Evolutionary conservation across 2,329 filamentous ascomycete species (phyloP), one percentile per base, ranked within the genome.

Genomic region (Pyricularia sp.): DNA sequence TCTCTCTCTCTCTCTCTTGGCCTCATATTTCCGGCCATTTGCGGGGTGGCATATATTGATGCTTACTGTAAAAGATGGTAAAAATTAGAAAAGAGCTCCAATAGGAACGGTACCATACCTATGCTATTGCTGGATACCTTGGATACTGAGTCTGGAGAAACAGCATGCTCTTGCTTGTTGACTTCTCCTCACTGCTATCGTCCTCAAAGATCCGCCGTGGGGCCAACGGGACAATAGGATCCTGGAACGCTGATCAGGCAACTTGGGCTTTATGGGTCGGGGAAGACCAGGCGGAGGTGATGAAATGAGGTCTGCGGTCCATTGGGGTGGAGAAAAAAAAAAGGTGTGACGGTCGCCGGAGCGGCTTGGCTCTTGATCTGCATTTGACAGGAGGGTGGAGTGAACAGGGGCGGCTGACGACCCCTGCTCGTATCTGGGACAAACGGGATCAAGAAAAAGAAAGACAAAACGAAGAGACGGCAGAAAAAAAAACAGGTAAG

Each of bases 181-280:
- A 23, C 58, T 61, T 61, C 25, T 23, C 58, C 9, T 23, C 55
- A 20, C 25, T 12, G 20, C n/a, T 61, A 61, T 17, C 25, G n/a
- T 61, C 58, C n/a, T 61, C 23, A 61, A 61, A 14, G n/a, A 61
- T 61, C 58, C 58, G 58, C 58, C 58, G 58, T 61, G 58, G 58
- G 58, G 58, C 58, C 58, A 61, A 61, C 58, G n/a, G n/a, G n/a
- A 26, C 58, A 26, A 61, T 11, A n/a, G 55, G 10, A 61, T 23
- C 58, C 58, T 61, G 58, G 58, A 61, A 61, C 58, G 58, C 58
- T 61, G 58, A 61, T 61, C 58, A 61, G 58, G 58, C 58, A 61
- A 12, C 14, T 25, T 61, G 58, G n/a, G 58, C 58, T 61, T 61
- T 61, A 61, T 61, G 58, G 58, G 58, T 61, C 25, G 58, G 23